Base-by-base conservation (phyloP, 164 flowering plant genomes). In the Nymphaea colorata region DNA sequence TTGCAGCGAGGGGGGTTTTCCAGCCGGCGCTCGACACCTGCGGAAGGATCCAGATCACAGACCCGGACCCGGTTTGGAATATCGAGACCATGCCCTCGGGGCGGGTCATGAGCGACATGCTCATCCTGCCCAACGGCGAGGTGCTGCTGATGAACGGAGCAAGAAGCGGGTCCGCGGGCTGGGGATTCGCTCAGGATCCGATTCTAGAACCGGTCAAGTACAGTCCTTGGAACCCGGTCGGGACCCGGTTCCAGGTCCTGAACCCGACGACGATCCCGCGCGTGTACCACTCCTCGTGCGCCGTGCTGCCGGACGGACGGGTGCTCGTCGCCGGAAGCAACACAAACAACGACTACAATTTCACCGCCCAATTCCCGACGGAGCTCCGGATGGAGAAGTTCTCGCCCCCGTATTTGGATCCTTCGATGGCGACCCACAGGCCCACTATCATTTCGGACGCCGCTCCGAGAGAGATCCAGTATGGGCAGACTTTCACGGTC, bases 81-180 rank as follows among this genome's bases (percentile, higher is more conserved):
- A 84, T 62, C 5, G 96, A 91, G 64, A 53, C 18, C 7, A 94
- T 94, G 99, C 97, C 95, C 0, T 44, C 85, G 0, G 75, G 78
- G 0, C 71, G 99, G 2, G 80, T 83, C 5, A 84, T 90, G 95
- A 86, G 92, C 0, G 99, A 91, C 74, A 82, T 89, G 87, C 77
- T 86, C 5, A 69, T 76, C 42, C 82, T 94, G 2, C 99, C 98
- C 2, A 90, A 76, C 8, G 94, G 87, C 0, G 85, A 94, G 2
- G 64, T 95, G 3, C 75, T 95, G 1, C 57, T 91, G 36, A 59
- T 88, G 68, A 95, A 95, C 61, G 99, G 99, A 1, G 99, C 99
- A 0, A 67, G 82, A 69, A 43, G 55, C 5, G 99, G 99, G 2
- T 61, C 79, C 0, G 68, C 91, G 0, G 99, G 86, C 0, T 95